A percentile compares a stretch with the other conserved stretches of the same genome.
These are phyloP conservation scores for Biscogniauxia mediterranea DNA, from an alignment of 2,329 filamentous ascomycete species.

Conservation along the genomic window DNA sequence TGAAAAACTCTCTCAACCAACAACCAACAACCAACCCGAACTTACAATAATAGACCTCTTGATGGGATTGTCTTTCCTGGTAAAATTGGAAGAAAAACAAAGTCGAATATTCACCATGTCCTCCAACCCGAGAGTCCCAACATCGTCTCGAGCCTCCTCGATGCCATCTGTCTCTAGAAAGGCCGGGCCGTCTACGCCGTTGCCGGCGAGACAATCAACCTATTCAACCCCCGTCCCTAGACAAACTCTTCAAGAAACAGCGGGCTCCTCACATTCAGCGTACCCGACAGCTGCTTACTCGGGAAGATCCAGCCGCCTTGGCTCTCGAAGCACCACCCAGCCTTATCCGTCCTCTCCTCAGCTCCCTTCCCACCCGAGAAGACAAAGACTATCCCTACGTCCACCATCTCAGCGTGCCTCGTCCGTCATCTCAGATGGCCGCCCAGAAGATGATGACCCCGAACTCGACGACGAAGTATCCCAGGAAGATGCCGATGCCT, in stretches of 20 bases:
- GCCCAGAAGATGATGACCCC: slow-evolving; percentile 13
- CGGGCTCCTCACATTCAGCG: slow-evolving; percentile 4
- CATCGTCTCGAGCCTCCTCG: slow-evolving; percentile 16
- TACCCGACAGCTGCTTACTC: slow-evolving; percentile 1
- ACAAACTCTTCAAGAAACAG: neutral
- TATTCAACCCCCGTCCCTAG: slow-evolving; percentile 20
- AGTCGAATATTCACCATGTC: neutral
- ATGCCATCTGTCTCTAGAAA: slow-evolving; percentile 9
- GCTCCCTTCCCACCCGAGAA: slow-evolving; percentile 23
- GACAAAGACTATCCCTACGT: slow-evolving; percentile 24
- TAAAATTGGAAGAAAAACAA: neutral
- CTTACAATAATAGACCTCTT: no score
- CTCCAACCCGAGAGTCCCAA: neutral
- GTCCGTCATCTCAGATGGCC: slow-evolving; percentile 10
- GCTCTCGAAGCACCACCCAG: slow-evolving; percentile 9
- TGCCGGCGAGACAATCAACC: slow-evolving; percentile 9
- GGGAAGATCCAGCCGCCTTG: slow-evolving; percentile 12
- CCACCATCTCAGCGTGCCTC: slow-evolving; percentile 18
- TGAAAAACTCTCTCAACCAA: no score
- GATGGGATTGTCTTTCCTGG: neutral
- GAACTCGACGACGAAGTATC: slow-evolving; percentile 17
- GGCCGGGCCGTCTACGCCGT: slow-evolving; percentile 15
- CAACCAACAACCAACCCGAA: no score
- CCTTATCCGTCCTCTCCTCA: slow-evolving; percentile 26
- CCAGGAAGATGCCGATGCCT: slow-evolving; percentile 32